Conservation (phyloP, 1,284 basidiomycete genomes). For the Marasmius tenuissimus region DNA sequence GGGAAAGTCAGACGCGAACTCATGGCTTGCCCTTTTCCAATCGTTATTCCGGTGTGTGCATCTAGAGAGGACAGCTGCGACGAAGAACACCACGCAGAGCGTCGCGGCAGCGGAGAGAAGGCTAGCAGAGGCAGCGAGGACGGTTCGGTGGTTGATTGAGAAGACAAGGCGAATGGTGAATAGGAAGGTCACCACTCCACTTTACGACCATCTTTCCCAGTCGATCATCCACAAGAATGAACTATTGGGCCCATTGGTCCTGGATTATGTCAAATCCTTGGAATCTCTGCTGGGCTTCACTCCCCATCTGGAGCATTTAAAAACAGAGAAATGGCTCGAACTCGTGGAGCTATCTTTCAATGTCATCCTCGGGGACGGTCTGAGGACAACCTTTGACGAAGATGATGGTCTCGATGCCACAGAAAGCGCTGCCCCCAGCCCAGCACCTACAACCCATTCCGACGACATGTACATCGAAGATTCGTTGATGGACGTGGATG, state of each 20-base stretch:
- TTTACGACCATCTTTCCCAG: conserved; percentile 70
- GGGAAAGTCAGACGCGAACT: conserved; percentile 37
- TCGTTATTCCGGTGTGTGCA: conserved; percentile 68
- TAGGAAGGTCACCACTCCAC: conserved; percentile 48
- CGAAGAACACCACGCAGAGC: conserved; percentile 47
- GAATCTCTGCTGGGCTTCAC: conserved; percentile 56
- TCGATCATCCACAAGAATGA: conserved; percentile 56
- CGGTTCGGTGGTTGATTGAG: conserved; percentile 72
- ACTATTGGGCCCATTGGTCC: conserved; percentile 65
- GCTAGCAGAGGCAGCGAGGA: conserved; percentile 62
- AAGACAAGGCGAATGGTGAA: conserved; percentile 53
- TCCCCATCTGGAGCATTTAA: conserved; percentile 81
- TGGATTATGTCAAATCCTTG: conserved; percentile 83
- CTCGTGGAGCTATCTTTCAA: conserved; percentile 78
- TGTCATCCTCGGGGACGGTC: conserved; percentile 64
- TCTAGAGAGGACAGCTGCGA: conserved; percentile 56
- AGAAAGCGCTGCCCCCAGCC: conserved; percentile 2
- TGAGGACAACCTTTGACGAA: conserved; percentile 42
- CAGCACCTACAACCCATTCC: conserved; percentile 23
- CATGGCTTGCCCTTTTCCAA: conserved; percentile 75
- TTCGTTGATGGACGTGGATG: conserved; percentile 23
- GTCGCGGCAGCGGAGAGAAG: conserved; percentile 50
- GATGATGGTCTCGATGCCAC: conserved; percentile 22
- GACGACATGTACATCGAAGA: conserved; percentile 32
- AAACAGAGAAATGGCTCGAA: conserved; percentile 64